phyloP scores from a whole-genome alignment of 1,284 basidiomycete genomes.

The Coniferiporia sulphurascens region DNA sequence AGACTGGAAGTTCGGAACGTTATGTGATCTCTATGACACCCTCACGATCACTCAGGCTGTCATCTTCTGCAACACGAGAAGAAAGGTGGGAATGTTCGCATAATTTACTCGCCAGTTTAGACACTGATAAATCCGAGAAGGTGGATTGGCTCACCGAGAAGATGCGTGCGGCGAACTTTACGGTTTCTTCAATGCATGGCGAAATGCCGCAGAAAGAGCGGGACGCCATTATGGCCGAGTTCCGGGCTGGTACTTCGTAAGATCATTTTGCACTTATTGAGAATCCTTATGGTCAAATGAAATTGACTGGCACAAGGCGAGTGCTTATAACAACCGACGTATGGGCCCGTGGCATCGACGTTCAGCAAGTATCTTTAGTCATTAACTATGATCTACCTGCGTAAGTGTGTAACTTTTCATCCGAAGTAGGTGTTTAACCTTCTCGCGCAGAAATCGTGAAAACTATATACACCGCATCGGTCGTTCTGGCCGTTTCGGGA shows the following conservation, averaged over 20 bases:
- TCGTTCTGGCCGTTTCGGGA: slow-evolving; percentile 90
- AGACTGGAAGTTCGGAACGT: slow-evolving; percentile 99
- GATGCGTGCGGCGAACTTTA: slow-evolving; percentile 96
- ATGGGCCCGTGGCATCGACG: slow-evolving; percentile 98
- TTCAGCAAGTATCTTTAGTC: slow-evolving; percentile 96
- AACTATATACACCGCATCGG: slow-evolving; percentile 99
- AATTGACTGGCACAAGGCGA: slow-evolving; percentile 46
- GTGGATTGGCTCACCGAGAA: slow-evolving; percentile 99
- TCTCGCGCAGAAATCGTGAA: slow-evolving; percentile 74
- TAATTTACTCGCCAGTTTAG: slow-evolving; percentile 9
- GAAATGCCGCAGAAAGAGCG: slow-evolving; percentile 99
- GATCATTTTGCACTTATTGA: slow-evolving; percentile 29
- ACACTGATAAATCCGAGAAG: slow-evolving; percentile 32
- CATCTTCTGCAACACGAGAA: slow-evolving; percentile 98
- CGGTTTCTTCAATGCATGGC: slow-evolving; percentile 96
- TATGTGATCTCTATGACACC: slow-evolving; percentile 98
- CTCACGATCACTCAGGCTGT: slow-evolving; percentile 99
- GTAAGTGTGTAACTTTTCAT: slow-evolving; percentile 40
- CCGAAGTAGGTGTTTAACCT: not conserved
- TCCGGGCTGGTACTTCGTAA: slow-evolving; percentile 89
- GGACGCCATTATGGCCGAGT: slow-evolving; percentile 98
- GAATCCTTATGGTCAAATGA: slow-evolving; percentile 4
- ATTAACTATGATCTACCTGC: slow-evolving; percentile 97
- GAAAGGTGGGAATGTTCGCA: slow-evolving; percentile 64
- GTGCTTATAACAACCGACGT: slow-evolving; percentile 97